phyloP scores from a whole-genome alignment of 1,284 basidiomycete genomes.

The Ganoderma multipileum region DNA sequence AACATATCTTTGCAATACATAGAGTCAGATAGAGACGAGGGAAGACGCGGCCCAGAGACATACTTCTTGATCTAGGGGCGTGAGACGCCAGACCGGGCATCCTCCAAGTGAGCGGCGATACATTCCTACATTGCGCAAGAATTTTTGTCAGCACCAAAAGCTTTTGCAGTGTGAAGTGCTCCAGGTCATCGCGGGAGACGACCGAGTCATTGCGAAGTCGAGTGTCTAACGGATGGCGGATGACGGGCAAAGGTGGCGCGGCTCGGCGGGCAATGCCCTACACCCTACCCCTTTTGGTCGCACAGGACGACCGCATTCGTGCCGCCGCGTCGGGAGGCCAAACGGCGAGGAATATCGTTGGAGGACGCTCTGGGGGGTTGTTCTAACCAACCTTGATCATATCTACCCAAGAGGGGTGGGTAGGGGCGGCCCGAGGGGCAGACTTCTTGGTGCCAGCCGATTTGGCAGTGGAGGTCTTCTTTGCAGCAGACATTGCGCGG shows the following conservation, averaged over 20 bases:
- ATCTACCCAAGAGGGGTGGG: slow-evolving; percentile 76
- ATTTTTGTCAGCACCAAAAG: neutral
- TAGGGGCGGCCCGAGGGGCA: slow-evolving; percentile 47
- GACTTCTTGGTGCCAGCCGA: slow-evolving; percentile 43
- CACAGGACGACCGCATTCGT: slow-evolving; percentile 19
- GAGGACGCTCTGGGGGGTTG: slow-evolving; percentile 7
- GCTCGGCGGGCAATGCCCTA: slow-evolving; percentile 45
- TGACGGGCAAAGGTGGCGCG: slow-evolving; percentile 40
- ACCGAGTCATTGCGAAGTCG: slow-evolving; percentile 10
- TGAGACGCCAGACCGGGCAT: slow-evolving; percentile 86
- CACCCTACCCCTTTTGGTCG: slow-evolving; percentile 53
- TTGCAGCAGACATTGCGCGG: slow-evolving; percentile 49
- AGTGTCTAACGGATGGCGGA: slow-evolving; percentile 27
- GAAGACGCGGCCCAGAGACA: slow-evolving; percentile 22
- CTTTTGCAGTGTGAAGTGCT: neutral
- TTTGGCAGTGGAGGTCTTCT: slow-evolving; percentile 43
- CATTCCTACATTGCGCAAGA: slow-evolving; percentile 65
- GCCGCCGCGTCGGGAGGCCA: slow-evolving; percentile 12
- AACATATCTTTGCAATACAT: slow-evolving; percentile 59
- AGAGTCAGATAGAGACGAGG: slow-evolving; percentile 16
- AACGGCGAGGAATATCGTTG: neutral
- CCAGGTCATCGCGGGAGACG: neutral
- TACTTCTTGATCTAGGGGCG: slow-evolving; percentile 94
- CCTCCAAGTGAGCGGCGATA: slow-evolving; percentile 77
- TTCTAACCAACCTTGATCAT: slow-evolving; percentile 75